Conservation (phyloP, 257 asterid genomes). For the Lithospermum erythrorhizon region DNA sequence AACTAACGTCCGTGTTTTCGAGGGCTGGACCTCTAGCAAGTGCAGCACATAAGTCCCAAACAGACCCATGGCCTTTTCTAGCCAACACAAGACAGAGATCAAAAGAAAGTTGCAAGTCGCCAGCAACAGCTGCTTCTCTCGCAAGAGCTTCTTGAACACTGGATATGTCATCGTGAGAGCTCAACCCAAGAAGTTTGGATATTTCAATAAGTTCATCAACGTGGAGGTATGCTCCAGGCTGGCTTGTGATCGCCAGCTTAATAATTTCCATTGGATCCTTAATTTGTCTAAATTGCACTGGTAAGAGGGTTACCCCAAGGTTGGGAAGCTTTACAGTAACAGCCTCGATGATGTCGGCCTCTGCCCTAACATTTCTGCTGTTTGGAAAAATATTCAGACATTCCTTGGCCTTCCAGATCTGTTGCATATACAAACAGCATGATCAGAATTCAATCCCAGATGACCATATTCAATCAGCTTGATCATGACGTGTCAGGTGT, state of each 20-base stretch:
- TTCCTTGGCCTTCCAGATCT: constrained; percentile 99
- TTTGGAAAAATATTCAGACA: constrained; percentile 77
- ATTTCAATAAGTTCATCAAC: constrained; percentile 90
- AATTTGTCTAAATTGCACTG: constrained; percentile 89
- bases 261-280: constrained; percentile 93
- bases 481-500: neutral
- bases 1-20: constrained; percentile 63
- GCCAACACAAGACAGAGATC: constrained; percentile 87
- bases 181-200: constrained; percentile 89
- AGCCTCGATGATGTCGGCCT: constrained; percentile 80
- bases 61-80: constrained; percentile 89
- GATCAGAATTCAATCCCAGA: constrained; percentile 4
- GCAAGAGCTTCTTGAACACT: constrained; percentile 97
- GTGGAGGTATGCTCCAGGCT: constrained; percentile 75
- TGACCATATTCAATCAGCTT: neutral
- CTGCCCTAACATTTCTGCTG: constrained; percentile 78
- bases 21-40: constrained; percentile 95
- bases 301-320: constrained; percentile 90
- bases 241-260: constrained; percentile 78
- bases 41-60: constrained; percentile 97
- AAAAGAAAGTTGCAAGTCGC: constrained; percentile 92
- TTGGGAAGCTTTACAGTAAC: constrained; percentile 89
- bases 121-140: constrained; percentile 97
- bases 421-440: constrained; percentile 11
- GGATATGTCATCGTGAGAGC: constrained; percentile 77